These are phyloP conservation scores for Fraxinus platypoda DNA, from an alignment of 305 asterid genomes.

Conservation along the genomic window DNA sequence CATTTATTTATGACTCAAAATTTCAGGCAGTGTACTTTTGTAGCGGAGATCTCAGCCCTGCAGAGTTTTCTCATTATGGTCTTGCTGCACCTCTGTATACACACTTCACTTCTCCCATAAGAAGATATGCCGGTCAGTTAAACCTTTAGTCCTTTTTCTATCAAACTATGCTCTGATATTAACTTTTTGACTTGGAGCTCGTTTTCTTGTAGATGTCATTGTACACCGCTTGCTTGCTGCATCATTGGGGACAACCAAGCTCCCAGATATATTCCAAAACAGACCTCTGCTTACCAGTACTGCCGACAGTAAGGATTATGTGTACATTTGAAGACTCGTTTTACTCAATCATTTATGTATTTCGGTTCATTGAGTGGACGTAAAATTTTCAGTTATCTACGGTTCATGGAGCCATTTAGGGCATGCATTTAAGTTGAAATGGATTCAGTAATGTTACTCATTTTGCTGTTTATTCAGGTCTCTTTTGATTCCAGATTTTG, in stretches of 20 bases:
- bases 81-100: constrained; percentile 92
- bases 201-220: constrained; percentile 66
- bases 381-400: not conserved
- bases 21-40: constrained; percentile 95
- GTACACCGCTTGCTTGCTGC: constrained; percentile 98
- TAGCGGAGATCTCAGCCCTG: constrained; percentile 93
- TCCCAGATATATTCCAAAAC: constrained; percentile 81
- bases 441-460: constrained; percentile 10
- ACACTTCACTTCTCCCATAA: constrained; percentile 97
- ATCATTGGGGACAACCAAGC: constrained; percentile 81
- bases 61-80: constrained; percentile 89
- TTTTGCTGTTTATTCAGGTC: constrained; percentile 8
- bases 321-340: not conserved
- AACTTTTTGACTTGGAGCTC: constrained; percentile 23
- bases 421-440: not conserved
- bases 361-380: constrained; percentile 19
- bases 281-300: constrained; percentile 68
- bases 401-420: constrained; percentile 15
- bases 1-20: constrained; percentile 14
- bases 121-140: constrained; percentile 88
- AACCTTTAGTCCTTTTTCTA: constrained; percentile 14
- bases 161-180: constrained; percentile 19
- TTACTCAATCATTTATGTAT: not conserved
- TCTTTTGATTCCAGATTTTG: constrained; percentile 13
- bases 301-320: constrained; percentile 74